Evolutionary conservation across 495 filamentous ascomycete genomes (phyloP), one percentile per base, ranked within the genome.

Genomic region (Trichocladium antarcticum): DNA sequence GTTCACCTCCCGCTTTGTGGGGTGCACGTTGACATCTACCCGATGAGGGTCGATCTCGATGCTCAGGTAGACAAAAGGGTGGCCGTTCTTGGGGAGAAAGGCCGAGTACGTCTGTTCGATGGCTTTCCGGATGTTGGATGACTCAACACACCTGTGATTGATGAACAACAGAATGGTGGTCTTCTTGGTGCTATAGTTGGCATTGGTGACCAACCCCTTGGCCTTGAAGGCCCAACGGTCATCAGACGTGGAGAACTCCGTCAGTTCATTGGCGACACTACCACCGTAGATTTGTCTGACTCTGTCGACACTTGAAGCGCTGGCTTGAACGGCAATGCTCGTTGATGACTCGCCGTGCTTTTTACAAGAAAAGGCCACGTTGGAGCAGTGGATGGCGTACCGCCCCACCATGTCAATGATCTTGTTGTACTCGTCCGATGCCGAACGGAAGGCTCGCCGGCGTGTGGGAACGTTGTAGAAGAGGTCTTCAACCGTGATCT

Each of bases 21-120:
- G 93, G 62, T 99, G 93, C 0, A 99, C 82, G 58, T 99, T 99
- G 58, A 99, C 93, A 64, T 99, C 93, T 3, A 99, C 87, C 12
- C 89, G 78, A 34, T 85, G 78, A 8, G 93, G 92, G 50, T 97
- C 89, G 52, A 99, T 90, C 47, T 95, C 87, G 1, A 99, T 72
- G 56, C 85, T 92, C 24, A 99, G 74, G 59, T 97, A 99, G 38
- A 88, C 70, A 63, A 96, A 97, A 1, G 93, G 93, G 61, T 96
- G 92, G 9, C 90, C 88, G 17, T 84, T 87, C 64, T 97, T 99
- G 1, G 93, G 93, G 2, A 99, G 73, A 53, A 95, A 99, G 5
- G 75, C 69, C 6, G 87, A 79, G 58, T 97, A 99, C 14, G 84
- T 89, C 65, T 92, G 87, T 63, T 97, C 93, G 15, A 99, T 64